These are phyloP conservation scores for Stipa capillata DNA, from an alignment of 176 grass and related monocot species.

Conservation along the genomic window DNA sequence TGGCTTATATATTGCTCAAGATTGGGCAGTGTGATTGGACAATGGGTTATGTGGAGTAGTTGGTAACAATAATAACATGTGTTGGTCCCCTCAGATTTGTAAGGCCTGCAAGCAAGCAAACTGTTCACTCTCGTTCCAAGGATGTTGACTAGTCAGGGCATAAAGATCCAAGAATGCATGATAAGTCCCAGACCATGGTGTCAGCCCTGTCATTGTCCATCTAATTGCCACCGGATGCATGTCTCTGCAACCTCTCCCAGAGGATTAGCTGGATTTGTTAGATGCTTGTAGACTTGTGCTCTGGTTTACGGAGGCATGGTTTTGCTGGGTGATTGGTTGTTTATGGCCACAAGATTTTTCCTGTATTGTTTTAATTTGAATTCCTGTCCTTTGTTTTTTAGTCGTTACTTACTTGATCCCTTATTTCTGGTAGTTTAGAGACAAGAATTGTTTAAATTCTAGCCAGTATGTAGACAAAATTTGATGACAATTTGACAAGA, in stretches of 20 bases:
- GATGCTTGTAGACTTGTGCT: conserved; percentile 16
- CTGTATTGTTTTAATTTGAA: background rate
- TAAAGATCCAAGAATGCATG: conserved; percentile 42
- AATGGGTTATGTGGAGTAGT: conserved; percentile 45
- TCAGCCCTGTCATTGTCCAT: conserved; percentile 52
- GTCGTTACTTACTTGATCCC: background rate
- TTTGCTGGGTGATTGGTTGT: conserved; percentile 1
- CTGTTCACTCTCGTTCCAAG: conserved; percentile 29
- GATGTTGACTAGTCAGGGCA: conserved; percentile 39
- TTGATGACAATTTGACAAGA: background rate
- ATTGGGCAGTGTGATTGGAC: conserved; percentile 45
- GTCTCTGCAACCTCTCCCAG: conserved; percentile 24
- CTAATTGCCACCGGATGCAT: conserved; percentile 37
- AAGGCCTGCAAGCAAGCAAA: conserved; percentile 28
- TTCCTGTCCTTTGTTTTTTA: background rate
- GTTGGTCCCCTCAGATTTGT: conserved; percentile 33
- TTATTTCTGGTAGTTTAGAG: background rate
- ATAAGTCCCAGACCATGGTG: conserved; percentile 47
- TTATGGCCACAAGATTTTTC: background rate
- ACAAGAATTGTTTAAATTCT: no score
- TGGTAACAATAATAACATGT: conserved; percentile 46
- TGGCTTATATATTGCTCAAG: conserved; percentile 42
- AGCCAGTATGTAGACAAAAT: background rate
- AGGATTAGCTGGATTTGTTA: conserved; percentile 44
- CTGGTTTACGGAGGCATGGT: conserved; percentile 16